phyloP scores from a whole-genome alignment of 2,329 filamentous ascomycete species.

The Aspergillus eucalypticola region DNA sequence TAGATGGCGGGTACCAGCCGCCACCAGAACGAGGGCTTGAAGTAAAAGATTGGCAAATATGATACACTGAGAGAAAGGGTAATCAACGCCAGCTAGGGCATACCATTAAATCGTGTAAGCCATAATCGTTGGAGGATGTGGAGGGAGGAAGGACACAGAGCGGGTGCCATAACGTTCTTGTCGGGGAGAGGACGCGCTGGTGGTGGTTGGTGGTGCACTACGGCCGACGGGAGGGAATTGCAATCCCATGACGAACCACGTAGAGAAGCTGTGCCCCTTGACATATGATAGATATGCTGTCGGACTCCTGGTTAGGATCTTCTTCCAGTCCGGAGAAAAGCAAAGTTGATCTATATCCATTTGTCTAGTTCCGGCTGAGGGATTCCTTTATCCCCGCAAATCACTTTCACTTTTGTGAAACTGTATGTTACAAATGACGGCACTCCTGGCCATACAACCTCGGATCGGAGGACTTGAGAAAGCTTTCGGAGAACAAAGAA shows the following conservation, averaged over 20 bases:
- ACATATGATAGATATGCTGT: background rate
- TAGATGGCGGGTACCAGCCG: constrained; percentile 24
- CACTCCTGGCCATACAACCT: background rate
- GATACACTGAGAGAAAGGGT: constrained; percentile 12
- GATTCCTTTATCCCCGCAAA: background rate
- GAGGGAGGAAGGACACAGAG: background rate
- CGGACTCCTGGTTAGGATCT: background rate
- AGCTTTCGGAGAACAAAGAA: background rate
- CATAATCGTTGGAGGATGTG: constrained; percentile 20
- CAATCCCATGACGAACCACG: background rate
- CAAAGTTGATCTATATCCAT: no score
- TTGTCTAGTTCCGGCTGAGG: no score
- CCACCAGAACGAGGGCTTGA: constrained; percentile 11
- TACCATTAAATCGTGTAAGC: constrained; percentile 27
- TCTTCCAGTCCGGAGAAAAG: no score
- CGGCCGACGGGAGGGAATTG: background rate
- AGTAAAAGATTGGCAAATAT: constrained; percentile 7
- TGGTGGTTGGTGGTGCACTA: background rate
- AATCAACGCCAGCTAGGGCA: constrained; percentile 26
- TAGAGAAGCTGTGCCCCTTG: background rate
- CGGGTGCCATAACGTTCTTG: constrained; percentile 5
- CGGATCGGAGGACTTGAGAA: background rate
- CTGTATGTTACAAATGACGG: background rate
- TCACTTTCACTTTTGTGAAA: background rate
- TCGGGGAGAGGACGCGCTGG: constrained; percentile 1